Percentiles rank a stretch among this genome's conserved stretches.
Evolutionary conservation across 257 asterid genomes (phyloP).

Genomic region (Cinchona pubescens): DNA sequence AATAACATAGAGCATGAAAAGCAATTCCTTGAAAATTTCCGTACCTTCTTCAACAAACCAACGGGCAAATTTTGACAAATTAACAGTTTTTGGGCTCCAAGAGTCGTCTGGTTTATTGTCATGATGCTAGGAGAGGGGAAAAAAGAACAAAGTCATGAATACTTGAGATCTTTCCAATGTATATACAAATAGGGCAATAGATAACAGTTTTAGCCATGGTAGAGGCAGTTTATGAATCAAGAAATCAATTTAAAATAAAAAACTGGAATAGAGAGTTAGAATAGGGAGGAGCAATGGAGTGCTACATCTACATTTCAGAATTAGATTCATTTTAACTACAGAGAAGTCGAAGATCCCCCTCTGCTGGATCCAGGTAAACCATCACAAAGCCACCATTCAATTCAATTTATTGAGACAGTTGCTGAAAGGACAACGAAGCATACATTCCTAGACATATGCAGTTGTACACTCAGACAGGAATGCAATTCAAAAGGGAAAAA

Average conservation of each 20-base stretch:
- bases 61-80: slow-evolving; percentile 71
- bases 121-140: slow-evolving; percentile 37
- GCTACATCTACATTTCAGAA: neutral
- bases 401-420: neutral
- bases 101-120: slow-evolving; percentile 44
- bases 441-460: neutral
- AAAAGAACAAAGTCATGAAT: slow-evolving; percentile 8
- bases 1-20: neutral
- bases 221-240: neutral
- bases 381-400: neutral
- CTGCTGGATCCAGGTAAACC: neutral
- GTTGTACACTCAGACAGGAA: neutral
- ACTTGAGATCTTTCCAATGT: slow-evolving; percentile 1
- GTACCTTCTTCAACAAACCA: slow-evolving; percentile 89
- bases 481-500: neutral
- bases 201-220: neutral
- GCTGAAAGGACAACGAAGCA: neutral
- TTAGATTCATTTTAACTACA: neutral
- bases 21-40: slow-evolving; percentile 8
- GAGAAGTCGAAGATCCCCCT: neutral
- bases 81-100: slow-evolving; percentile 43
- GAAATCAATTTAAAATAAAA: neutral
- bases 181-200: neutral
- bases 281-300: neutral
- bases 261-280: neutral